Conservation (phyloP, 257 asterid species). For the Solanum pinnatisectum region DNA sequence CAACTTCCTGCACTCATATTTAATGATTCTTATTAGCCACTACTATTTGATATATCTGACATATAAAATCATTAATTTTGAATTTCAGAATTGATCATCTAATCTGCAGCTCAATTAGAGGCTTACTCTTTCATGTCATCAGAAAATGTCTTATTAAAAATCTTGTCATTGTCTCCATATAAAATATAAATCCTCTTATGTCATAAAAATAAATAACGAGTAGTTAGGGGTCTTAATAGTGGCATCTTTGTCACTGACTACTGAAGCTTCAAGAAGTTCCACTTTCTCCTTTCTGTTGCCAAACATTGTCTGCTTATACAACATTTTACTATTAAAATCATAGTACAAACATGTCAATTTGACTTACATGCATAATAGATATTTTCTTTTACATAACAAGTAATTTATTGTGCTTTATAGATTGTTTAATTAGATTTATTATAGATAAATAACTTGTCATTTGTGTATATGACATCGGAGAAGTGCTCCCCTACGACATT, state of each 20-base stretch:
- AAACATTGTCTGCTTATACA: constrained; percentile 8
- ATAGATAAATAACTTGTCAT: background rate
- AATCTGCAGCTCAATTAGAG: background rate
- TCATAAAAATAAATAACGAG: background rate
- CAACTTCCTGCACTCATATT: background rate
- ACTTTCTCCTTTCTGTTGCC: constrained; percentile 10
- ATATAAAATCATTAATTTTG: background rate
- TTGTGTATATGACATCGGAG: no score
- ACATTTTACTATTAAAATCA: background rate
- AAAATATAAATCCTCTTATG: background rate
- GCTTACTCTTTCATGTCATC: background rate
- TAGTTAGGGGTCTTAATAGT: background rate
- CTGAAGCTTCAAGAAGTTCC: constrained; percentile 13
- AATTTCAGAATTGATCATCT: background rate
- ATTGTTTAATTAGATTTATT: background rate
- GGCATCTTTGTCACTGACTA: background rate
- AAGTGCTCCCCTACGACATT: no score
- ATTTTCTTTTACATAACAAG: background rate
- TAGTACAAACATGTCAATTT: background rate
- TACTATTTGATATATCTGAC: background rate
- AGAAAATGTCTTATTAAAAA: background rate
- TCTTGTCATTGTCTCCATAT: background rate
- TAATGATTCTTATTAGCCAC: background rate
- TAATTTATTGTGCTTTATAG: background rate
- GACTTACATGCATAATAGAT: background rate